A percentile compares a stretch with the other conserved stretches of the same genome.
Conservation (phyloP, 371 early-diverging fungal genomes). For the Lichtheimia hyalospora region DNA sequence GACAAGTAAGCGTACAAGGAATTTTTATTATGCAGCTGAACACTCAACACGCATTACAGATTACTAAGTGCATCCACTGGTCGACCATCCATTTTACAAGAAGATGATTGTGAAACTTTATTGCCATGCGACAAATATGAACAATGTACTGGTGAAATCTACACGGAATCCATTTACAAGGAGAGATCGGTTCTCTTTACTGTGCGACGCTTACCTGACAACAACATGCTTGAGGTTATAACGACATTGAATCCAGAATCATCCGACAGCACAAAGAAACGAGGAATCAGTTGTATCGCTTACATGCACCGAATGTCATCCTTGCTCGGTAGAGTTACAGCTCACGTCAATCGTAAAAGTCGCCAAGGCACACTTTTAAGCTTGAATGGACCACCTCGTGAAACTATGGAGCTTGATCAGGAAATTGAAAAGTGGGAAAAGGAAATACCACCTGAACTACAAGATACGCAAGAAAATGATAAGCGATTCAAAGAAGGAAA, state of each 20-base stretch:
- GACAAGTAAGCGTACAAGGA: constrained; percentile 28
- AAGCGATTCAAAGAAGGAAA: constrained; percentile 9
- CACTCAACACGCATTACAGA: constrained; percentile 10
- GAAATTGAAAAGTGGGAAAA: constrained; percentile 47
- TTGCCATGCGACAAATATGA: constrained; percentile 55
- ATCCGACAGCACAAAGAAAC: constrained; percentile 3
- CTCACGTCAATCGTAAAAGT: constrained; percentile 50
- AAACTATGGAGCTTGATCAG: constrained; percentile 43
- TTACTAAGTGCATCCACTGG: constrained; percentile 50
- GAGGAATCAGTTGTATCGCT: constrained; percentile 17
- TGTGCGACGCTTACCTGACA: constrained; percentile 21
- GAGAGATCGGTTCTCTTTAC: constrained; percentile 28
- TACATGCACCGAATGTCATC: constrained; percentile 22
- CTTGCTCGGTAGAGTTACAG: constrained; percentile 47
- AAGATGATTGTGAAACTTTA: constrained; percentile 54
- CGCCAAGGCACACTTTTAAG: constrained; percentile 31
- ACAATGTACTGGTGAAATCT: constrained; percentile 40
- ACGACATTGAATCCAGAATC: constrained; percentile 11
- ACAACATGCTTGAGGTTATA: constrained; percentile 26
- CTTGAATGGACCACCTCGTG: constrained; percentile 40
- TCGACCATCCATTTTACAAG: constrained; percentile 54
- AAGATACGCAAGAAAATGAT: constrained; percentile 44
- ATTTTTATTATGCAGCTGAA: no score
- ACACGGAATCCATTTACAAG: constrained; percentile 36
- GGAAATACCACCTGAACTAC: constrained; percentile 37